Evolutionary conservation across 2,329 filamentous ascomycete genomes (phyloP).

Genomic region (Lachnellula occidentalis): DNA sequence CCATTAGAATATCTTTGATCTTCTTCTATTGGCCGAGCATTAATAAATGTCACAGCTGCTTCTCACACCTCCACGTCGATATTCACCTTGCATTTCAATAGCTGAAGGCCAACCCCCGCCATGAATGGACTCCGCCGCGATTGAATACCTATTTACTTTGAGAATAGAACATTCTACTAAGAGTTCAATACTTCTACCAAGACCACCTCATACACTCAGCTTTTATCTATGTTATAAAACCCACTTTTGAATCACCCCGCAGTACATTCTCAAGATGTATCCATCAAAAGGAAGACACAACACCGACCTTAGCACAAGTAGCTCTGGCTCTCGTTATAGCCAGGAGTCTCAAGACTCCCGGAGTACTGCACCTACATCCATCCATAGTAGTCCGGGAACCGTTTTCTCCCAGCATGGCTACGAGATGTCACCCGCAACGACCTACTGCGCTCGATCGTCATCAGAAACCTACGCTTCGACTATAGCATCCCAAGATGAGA

Average conservation of each 20-base stretch:
- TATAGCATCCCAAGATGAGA: conserved; percentile 50
- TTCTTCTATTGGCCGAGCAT: neutral
- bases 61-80: neutral
- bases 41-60: neutral
- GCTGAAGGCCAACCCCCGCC: neutral
- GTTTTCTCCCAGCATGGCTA: conserved; percentile 14
- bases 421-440: conserved; percentile 23
- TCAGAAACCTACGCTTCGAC: conserved; percentile 76
- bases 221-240: no score
- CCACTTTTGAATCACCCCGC: neutral
- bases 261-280: conserved; percentile 20
- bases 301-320: conserved; percentile 30
- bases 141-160: neutral
- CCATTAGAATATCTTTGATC: neutral
- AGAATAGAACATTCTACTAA: neutral
- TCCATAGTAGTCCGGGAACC: conserved; percentile 36
- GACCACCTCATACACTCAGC: neutral
- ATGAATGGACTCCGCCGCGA: neutral
- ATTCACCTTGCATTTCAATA: neutral
- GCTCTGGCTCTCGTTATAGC: conserved; percentile 38
- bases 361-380: conserved; percentile 44
- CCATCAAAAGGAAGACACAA: conserved; percentile 23
- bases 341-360: conserved; percentile 41
- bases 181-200: neutral
- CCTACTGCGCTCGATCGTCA: conserved; percentile 33